A percentile compares a stretch with the other conserved stretches of the same genome.
These are phyloP conservation scores for Mortierella hygrophila DNA, from an alignment of 192 early-diverging fungal genomes.

Conservation along the genomic window DNA sequence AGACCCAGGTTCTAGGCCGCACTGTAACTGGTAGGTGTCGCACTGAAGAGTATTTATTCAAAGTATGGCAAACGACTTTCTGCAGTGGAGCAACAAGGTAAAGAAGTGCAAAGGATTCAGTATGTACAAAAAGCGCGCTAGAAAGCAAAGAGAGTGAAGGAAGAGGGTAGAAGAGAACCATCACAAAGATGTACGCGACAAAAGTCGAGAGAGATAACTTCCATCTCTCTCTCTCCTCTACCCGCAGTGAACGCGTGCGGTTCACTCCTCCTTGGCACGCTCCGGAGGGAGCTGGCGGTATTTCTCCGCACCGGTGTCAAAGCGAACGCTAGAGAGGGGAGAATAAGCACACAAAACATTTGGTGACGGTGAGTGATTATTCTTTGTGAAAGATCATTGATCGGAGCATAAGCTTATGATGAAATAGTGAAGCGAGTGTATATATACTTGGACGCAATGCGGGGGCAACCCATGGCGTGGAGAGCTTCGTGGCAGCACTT, in stretches of 20 bases:
- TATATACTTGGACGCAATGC: slow-evolving; percentile 23
- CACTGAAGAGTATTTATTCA: background rate
- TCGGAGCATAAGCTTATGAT: background rate
- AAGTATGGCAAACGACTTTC: background rate
- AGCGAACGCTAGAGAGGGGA: slow-evolving; percentile 13
- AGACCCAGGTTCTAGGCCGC: no score
- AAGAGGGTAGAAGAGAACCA: no score
- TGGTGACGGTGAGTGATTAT: background rate
- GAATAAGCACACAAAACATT: background rate
- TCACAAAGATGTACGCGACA: background rate
- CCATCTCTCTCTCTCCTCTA: background rate
- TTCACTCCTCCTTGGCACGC: background rate
- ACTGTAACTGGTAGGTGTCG: no score
- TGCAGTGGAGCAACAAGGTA: no score
- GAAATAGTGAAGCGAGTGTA: background rate
- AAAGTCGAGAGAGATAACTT: background rate
- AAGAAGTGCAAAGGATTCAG: no score
- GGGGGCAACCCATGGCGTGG: slow-evolving; percentile 14
- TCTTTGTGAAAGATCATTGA: background rate
- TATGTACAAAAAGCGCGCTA: no score
- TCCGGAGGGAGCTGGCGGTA: background rate
- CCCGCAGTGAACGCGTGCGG: background rate
- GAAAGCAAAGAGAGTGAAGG: no score
- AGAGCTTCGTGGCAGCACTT: slow-evolving; percentile 16
- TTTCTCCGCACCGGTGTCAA: slow-evolving; percentile 4